Evolutionary conservation across 1,139 yeast genomes (phyloP), one percentile per base, ranked within the genome.

Genomic region (Hanseniaspora uvarum): DNA sequence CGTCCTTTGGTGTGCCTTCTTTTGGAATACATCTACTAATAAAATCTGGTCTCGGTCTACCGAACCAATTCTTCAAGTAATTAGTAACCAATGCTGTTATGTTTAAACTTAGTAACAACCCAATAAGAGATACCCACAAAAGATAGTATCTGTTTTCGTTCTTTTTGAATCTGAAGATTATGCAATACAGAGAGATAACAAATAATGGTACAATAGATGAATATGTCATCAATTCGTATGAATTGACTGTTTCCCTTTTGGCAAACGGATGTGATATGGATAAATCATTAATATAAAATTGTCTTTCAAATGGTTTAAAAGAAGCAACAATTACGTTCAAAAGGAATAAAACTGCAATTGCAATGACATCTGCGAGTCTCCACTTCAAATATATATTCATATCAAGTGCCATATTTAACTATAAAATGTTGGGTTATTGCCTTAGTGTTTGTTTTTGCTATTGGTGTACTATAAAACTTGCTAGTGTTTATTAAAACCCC

Each of bases 21-120:
- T 66, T 54, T 24, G 86, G 86, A 8, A 74, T 66, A 65, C 94
- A 85, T 59, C 95, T 74, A 16, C 80, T 81, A 55, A 86, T 67
- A 62, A 85, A 83, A 65, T 86, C 94, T 0, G 94, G 94, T 61
- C 94, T 73, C 55, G 80, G 80, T 63, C 92, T 76, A 0, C 92
- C 89, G 56, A 86, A 77, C 70, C 80, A 76, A 63, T 82, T 79
- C 68, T 86, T 86, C 58, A 83, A 67, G 30, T 79, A 72, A 63
- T 83, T 86, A 1, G 89, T 83, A 49, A 83, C 63, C 33, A 82
- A 71, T 19, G 74, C 72, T 45, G 77, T 75, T n/a, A 78, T 66
- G n/a, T 75, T 70, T 59, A 79, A 67, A 0, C 83, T 70, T 12
- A 81, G 68, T 30, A 68, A 65, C 16, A 81, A 68, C 0, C 86